A percentile compares a stretch with the other conserved stretches of the same genome.
phyloP scores from a whole-genome alignment of 495 filamentous ascomycete genomes.

The Pseudomonodictys pantanalensis region DNA sequence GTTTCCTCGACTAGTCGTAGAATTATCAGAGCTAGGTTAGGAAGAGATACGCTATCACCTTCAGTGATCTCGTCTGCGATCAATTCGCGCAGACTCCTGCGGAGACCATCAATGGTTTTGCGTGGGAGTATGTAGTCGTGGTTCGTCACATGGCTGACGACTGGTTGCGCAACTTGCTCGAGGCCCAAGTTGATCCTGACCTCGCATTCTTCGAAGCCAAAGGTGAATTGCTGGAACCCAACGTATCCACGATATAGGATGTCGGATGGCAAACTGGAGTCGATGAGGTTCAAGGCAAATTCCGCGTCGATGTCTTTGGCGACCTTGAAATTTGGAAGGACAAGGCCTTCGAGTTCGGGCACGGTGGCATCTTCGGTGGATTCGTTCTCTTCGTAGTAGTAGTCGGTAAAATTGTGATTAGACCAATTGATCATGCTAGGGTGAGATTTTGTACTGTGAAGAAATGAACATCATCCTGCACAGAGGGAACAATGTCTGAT shows the following conservation, averaged over 20 bases:
- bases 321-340: no score
- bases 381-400: no score
- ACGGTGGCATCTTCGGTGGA: no score
- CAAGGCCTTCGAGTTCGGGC: no score
- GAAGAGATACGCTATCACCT: not conserved
- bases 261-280: not conserved
- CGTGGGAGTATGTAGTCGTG: not conserved
- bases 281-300: not conserved
- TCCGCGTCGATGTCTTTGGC: no score
- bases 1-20: constrained; percentile 12
- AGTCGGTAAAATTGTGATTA: no score
- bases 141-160: constrained; percentile 2
- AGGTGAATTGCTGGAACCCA: not conserved
- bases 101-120: constrained; percentile 2
- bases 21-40: not conserved
- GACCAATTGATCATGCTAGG: no score
- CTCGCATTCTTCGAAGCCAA: constrained; percentile 15
- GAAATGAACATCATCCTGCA: no score
- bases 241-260: constrained; percentile 1
- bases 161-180: not conserved
- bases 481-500: no score
- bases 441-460: no score
- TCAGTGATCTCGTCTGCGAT: not conserved
- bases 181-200: not conserved
- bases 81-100: not conserved